These are phyloP conservation scores for Hyphopichia buzzinii DNA, from an alignment of 1,139 yeast species.

Conservation along the genomic window DNA sequence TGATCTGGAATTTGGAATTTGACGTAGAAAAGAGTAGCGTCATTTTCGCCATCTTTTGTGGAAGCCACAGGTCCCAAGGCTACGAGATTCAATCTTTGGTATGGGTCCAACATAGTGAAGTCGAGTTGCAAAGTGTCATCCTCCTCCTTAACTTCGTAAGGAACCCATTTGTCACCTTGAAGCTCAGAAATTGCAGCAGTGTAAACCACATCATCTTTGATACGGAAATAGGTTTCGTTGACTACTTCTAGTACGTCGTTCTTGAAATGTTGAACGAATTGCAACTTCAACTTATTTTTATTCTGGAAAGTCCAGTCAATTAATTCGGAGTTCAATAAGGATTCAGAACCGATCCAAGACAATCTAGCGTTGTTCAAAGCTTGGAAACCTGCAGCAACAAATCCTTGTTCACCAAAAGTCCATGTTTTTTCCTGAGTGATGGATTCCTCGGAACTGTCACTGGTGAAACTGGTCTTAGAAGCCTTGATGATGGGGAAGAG, in stretches of 20 bases:
- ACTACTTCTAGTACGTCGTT: constrained; percentile 38
- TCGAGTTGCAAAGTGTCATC: constrained; percentile 73
- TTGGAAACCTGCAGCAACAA: constrained; percentile 78
- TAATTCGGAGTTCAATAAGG: constrained; percentile 55
- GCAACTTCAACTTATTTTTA: constrained; percentile 59
- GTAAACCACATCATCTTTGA: constrained; percentile 66
- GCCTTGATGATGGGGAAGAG: constrained; percentile 72
- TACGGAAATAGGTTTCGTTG: constrained; percentile 58
- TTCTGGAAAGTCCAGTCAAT: constrained; percentile 76
- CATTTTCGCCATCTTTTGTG: constrained; percentile 36
- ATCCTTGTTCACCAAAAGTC: constrained; percentile 83
- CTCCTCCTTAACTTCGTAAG: constrained; percentile 46
- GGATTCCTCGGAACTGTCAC: constrained; percentile 34
- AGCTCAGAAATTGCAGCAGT: constrained; percentile 68
- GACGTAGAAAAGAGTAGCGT: constrained; percentile 33
- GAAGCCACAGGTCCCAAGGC: constrained; percentile 42
- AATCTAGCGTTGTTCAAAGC: constrained; percentile 76
- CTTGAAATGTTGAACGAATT: constrained; percentile 51
- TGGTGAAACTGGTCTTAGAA: constrained; percentile 64
- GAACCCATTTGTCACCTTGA: constrained; percentile 64
- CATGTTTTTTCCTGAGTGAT: constrained; percentile 53
- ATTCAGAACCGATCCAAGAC: constrained; percentile 73
- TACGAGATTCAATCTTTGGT: constrained; percentile 69
- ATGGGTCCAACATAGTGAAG: constrained; percentile 91
- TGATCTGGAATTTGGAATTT: constrained; percentile 85